phyloP scores from a whole-genome alignment of 2,329 filamentous ascomycete genomes.

The Immersiporthe knoxdaviesiana region DNA sequence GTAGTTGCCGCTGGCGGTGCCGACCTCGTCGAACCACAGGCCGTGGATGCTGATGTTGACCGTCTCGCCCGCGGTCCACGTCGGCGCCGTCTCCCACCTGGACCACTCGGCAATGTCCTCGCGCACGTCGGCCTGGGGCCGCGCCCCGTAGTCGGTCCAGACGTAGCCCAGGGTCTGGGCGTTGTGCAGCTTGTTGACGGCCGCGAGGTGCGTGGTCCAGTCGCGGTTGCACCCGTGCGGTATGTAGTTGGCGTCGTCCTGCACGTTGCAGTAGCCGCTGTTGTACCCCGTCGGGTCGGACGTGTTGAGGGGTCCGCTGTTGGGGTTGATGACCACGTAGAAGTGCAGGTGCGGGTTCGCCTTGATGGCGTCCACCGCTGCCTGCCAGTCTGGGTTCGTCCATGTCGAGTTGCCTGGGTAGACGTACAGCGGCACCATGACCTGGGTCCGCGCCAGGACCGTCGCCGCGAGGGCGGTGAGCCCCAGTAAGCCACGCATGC shows the following conservation, averaged over 20 bases:
- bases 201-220: conserved; percentile 31
- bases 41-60: conserved; percentile 31
- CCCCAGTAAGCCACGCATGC: conserved; percentile 19
- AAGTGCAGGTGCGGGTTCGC: conserved; percentile 25
- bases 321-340: conserved; percentile 31
- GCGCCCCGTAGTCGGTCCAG: conserved; percentile 27
- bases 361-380: conserved; percentile 27
- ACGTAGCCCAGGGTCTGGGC: conserved; percentile 31
- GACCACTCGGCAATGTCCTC: conserved; percentile 29
- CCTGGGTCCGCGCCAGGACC: conserved; percentile 21
- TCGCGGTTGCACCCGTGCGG: conserved; percentile 31
- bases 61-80: conserved; percentile 19
- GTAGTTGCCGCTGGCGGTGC: conserved; percentile 17
- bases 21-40: conserved; percentile 32
- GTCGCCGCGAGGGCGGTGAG: conserved; percentile 23
- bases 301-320: conserved; percentile 29
- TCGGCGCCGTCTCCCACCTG: conserved; percentile 26
- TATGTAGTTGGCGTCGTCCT: conserved; percentile 24
- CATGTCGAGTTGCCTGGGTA: conserved; percentile 25
- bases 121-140: conserved; percentile 17
- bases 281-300: conserved; percentile 24
- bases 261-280: conserved; percentile 28
- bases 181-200: conserved; percentile 28
- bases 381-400: conserved; percentile 30
- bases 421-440: conserved; percentile 30